These are phyloP conservation scores for Nigrospora oryzae DNA, from an alignment of 2,329 filamentous ascomycete genomes.

Conservation along the genomic window DNA sequence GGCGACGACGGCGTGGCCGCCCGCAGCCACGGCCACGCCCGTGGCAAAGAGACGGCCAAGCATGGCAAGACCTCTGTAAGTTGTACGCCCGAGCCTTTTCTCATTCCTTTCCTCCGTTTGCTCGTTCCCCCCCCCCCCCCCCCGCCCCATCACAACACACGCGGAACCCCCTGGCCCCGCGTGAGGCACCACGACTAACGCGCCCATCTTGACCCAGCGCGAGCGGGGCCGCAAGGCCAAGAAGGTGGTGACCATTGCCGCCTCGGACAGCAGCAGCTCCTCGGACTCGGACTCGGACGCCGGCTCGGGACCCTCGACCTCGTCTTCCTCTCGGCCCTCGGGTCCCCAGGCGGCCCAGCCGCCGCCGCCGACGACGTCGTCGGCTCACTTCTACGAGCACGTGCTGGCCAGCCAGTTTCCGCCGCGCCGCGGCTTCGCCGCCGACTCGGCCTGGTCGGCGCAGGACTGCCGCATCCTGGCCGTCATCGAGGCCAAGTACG, in stretches of 20 bases:
- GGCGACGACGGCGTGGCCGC: not conserved
- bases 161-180: no score
- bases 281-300: no score
- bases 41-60: not conserved
- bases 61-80: not conserved
- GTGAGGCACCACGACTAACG: no score
- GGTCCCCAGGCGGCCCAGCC: not conserved
- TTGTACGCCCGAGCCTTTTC: no score
- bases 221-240: no score
- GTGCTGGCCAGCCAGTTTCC: constrained; percentile 8
- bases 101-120: no score
- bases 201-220: no score
- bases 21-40: not conserved
- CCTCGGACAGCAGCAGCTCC: no score
- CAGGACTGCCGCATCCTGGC: constrained; percentile 15
- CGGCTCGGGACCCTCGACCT: not conserved
- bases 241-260: no score
- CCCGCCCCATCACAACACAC: no score
- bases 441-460: constrained; percentile 13
- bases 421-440: constrained; percentile 5
- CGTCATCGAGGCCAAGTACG: constrained; percentile 15
- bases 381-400: not conserved
- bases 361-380: not conserved
- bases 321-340: not conserved
- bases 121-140: no score